phyloP scores from a whole-genome alignment of 2,329 filamentous ascomycete genomes.

The Talaromyces sp. region DNA sequence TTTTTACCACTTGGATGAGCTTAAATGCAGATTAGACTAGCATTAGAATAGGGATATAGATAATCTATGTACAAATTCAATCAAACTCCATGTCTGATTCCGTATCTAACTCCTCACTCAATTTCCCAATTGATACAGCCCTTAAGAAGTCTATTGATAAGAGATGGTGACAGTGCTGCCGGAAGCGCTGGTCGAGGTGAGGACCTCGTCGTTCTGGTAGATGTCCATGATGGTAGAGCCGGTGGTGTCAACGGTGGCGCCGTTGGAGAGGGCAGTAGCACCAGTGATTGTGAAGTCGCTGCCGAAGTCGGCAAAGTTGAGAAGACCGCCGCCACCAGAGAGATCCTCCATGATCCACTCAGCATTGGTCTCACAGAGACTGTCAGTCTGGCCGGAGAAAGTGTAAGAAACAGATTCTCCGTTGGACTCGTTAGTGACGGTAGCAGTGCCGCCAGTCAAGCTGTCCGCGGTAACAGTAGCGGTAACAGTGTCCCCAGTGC shows the following conservation, averaged over 20 bases:
- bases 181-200: constrained; percentile 13
- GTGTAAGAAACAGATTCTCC: constrained; percentile 52
- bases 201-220: constrained; percentile 35
- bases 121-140: not conserved
- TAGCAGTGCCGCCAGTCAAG: constrained; percentile 44
- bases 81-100: not conserved
- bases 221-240: constrained; percentile 43
- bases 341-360: constrained; percentile 65
- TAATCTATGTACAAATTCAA: constrained; percentile 8
- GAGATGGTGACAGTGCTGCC: constrained; percentile 12
- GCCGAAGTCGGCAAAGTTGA: constrained; percentile 49
- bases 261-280: constrained; percentile 25
- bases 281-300: constrained; percentile 40
- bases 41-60: constrained; percentile 7
- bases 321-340: constrained; percentile 35
- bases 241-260: constrained; percentile 20
- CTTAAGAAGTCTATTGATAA: not conserved
- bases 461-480: constrained; percentile 41
- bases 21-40: constrained; percentile 2
- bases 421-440: constrained; percentile 51
- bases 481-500: constrained; percentile 46
- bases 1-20: not conserved
- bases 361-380: constrained; percentile 54
- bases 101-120: not conserved
- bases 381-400: constrained; percentile 37